Evolutionary conservation across 2,329 filamentous ascomycete species (phyloP).

Genomic region (Talaromyces pinophilus): DNA sequence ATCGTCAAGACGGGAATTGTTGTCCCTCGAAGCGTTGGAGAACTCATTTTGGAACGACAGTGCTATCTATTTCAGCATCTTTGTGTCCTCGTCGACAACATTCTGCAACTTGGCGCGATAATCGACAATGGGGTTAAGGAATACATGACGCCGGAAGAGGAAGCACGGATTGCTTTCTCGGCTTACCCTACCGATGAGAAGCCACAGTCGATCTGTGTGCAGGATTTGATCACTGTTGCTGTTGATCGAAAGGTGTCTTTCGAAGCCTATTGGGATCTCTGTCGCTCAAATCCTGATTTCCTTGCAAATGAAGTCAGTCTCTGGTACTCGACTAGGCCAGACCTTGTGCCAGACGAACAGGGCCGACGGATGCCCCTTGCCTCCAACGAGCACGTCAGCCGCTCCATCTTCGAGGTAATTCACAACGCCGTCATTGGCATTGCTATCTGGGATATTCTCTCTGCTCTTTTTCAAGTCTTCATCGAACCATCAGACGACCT

Average conservation of each 20-base stretch:
- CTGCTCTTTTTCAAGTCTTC: neutral
- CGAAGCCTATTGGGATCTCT: neutral
- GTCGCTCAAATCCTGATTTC: neutral
- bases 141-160: neutral
- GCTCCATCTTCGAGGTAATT: conserved; percentile 46
- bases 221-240: neutral
- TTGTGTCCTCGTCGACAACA: conserved; percentile 47
- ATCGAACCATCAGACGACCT: conserved; percentile 37
- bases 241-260: conserved; percentile 4
- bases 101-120: conserved; percentile 40
- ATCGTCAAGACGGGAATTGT: conserved; percentile 20
- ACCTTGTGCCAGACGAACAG: conserved; percentile 50
- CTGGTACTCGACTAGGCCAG: conserved; percentile 24
- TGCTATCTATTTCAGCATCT: conserved; percentile 40
- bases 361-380: conserved; percentile 42
- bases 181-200: neutral
- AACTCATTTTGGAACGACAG: conserved; percentile 47
- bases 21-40: conserved; percentile 26
- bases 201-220: neutral
- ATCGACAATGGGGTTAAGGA: neutral
- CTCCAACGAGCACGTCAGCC: conserved; percentile 49
- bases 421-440: conserved; percentile 39
- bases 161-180: conserved; percentile 6
- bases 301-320: conserved; percentile 1
- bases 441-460: conserved; percentile 43